Conservation (phyloP, 176 grass and related monocot species). For the Puya raimondii region DNA sequence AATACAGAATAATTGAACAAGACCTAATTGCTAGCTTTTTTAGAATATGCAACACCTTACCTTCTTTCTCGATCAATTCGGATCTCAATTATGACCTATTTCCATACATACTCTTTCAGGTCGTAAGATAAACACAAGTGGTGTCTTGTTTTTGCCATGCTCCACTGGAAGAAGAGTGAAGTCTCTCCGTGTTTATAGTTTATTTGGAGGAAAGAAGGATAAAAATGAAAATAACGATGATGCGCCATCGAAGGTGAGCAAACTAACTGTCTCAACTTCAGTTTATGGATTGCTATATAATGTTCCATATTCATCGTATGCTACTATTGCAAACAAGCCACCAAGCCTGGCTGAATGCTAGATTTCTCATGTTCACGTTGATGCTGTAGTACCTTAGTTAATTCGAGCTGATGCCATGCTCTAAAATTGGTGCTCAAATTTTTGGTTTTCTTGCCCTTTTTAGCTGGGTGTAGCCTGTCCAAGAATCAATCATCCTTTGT, state of each 20-base stretch:
- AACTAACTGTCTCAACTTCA: constrained; percentile 12
- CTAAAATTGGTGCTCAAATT: not conserved
- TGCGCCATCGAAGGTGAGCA: constrained; percentile 66
- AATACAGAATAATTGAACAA: too few species aligned
- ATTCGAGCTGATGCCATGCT: not conserved
- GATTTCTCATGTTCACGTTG: constrained; percentile 7
- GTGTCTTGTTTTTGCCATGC: constrained; percentile 35
- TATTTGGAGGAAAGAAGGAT: constrained; percentile 96
- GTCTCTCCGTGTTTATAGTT: constrained; percentile 63
- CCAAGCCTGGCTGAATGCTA: not conserved
- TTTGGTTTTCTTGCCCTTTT: not conserved
- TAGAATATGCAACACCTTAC: not conserved
- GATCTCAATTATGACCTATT: constrained; percentile 12
- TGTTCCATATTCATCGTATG: not conserved
- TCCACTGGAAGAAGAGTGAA: constrained; percentile 38
- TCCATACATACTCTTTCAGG: constrained; percentile 43
- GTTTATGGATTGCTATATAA: not conserved
- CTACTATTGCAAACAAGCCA: not conserved
- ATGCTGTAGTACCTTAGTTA: not conserved
- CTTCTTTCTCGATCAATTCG: not conserved
- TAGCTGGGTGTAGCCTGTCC: not conserved
- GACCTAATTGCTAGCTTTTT: too few species aligned
- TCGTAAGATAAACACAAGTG: constrained; percentile 30
- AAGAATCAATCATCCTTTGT: not conserved
- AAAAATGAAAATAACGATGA: constrained; percentile 73